These are phyloP conservation scores for Mucor lusitanicus DNA, from an alignment of 371 early-diverging fungal species.

Conservation along the genomic window DNA sequence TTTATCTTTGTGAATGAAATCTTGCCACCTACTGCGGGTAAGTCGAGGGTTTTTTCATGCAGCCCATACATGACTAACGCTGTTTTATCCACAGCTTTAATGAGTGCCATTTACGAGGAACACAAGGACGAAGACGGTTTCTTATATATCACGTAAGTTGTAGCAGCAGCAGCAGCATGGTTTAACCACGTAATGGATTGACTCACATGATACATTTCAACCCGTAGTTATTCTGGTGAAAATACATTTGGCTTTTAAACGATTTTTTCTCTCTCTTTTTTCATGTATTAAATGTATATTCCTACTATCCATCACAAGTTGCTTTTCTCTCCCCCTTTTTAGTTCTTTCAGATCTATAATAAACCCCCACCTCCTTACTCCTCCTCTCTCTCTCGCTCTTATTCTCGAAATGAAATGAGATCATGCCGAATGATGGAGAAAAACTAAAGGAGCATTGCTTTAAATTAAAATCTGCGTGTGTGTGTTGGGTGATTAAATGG, in stretches of 20 bases:
- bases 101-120: conserved; percentile 89
- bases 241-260: conserved; percentile 68
- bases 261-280: background rate
- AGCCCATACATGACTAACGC: background rate
- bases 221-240: conserved; percentile 71
- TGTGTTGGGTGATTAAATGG: background rate
- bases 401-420: background rate
- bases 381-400: background rate
- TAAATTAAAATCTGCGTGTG: too few species aligned
- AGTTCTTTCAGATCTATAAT: background rate
- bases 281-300: conserved; percentile 2
- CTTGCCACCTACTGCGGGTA: conserved; percentile 84
- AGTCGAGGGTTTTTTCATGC: background rate
- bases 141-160: conserved; percentile 77
- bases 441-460: background rate
- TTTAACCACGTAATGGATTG: background rate
- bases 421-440: background rate
- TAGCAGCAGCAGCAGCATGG: background rate
- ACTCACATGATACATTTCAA: conserved; percentile 10
- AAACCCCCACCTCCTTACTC: background rate
- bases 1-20: conserved; percentile 97
- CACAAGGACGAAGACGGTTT: conserved; percentile 83
- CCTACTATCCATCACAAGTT: background rate
- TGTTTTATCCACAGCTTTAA: conserved; percentile 51
- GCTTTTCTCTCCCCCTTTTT: background rate